These are phyloP conservation scores for Lentinula lateritia DNA, from an alignment of 768 basidiomycete genomes.

Conservation along the genomic window DNA sequence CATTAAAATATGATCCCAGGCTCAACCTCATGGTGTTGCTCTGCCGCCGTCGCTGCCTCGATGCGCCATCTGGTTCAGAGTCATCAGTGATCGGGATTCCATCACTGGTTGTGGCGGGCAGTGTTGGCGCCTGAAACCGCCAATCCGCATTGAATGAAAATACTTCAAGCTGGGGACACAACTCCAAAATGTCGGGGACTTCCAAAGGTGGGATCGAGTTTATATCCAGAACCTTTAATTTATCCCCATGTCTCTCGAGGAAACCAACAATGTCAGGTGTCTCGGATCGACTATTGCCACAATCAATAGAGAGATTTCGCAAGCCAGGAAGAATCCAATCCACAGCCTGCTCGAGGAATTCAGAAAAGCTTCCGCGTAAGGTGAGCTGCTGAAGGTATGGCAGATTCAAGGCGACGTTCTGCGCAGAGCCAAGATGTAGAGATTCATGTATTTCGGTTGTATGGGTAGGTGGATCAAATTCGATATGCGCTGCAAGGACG, in stretches of 20 bases:
- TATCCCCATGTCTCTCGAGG: constrained; percentile 50
- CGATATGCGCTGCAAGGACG: constrained; percentile 52
- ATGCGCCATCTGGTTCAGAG: constrained; percentile 8
- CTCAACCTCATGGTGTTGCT: constrained; percentile 1
- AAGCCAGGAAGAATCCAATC: constrained; percentile 67
- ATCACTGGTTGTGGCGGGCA: constrained; percentile 8
- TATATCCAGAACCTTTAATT: constrained; percentile 62
- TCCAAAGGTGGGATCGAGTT: constrained; percentile 53
- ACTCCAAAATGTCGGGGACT: constrained; percentile 52
- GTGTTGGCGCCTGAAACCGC: constrained; percentile 31
- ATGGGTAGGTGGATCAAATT: constrained; percentile 31
- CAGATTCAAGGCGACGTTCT: constrained; percentile 47
- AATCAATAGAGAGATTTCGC: constrained; percentile 52
- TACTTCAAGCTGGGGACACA: constrained; percentile 55
- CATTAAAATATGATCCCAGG: constrained; percentile 4
- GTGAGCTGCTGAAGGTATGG: constrained; percentile 58
- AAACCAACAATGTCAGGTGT: constrained; percentile 54
- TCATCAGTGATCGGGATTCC: not conserved
- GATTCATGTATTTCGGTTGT: constrained; percentile 35
- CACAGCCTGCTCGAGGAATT: constrained; percentile 64
- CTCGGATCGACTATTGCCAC: constrained; percentile 27
- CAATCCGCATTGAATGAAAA: constrained; percentile 78
- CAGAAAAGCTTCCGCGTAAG: constrained; percentile 52
- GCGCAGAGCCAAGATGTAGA: constrained; percentile 56
- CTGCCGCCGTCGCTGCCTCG: constrained; percentile 10